Evolutionary conservation across 2,329 filamentous ascomycete genomes (phyloP).

Genomic region (Colletotrichum musae): DNA sequence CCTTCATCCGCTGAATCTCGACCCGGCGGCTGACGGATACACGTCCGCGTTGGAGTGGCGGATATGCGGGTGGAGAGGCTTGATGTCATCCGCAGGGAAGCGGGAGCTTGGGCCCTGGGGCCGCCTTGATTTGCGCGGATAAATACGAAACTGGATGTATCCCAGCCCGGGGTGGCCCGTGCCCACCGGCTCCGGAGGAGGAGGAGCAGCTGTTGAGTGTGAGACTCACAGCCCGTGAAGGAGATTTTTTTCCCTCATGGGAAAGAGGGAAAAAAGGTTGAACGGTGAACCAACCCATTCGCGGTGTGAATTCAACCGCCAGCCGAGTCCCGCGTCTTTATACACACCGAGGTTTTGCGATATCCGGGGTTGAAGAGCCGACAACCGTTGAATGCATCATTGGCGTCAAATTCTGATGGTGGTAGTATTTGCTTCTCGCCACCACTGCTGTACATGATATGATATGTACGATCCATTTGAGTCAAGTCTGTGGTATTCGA

Average conservation of each 20-base stretch:
- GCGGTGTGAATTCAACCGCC: constrained; percentile 31
- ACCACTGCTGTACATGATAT: too few relatives aligned
- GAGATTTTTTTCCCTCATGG: constrained; percentile 2
- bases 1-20: constrained; percentile 37
- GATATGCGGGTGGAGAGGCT: constrained; percentile 40
- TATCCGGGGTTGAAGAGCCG: background rate
- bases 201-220: constrained; percentile 2
- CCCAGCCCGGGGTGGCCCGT: constrained; percentile 22
- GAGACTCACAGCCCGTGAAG: background rate
- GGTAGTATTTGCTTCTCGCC: background rate
- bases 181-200: constrained; percentile 24
- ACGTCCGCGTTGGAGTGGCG: constrained; percentile 22
- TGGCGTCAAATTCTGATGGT: background rate
- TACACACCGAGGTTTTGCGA: constrained; percentile 5
- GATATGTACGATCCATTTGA: background rate
- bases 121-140: constrained; percentile 42
- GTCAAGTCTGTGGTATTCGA: constrained; percentile 1
- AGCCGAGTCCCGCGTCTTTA: constrained; percentile 27
- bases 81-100: constrained; percentile 41
- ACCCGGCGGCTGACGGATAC: constrained; percentile 31
- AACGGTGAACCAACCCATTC: background rate
- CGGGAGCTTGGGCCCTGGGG: constrained; percentile 37
- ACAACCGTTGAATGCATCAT: background rate
- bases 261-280: constrained; percentile 20
- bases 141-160: constrained; percentile 39